These are phyloP conservation scores for Cryptococcus neoformans DNA, from an alignment of 1,284 basidiomycete species.

Conservation along the genomic window DNA sequence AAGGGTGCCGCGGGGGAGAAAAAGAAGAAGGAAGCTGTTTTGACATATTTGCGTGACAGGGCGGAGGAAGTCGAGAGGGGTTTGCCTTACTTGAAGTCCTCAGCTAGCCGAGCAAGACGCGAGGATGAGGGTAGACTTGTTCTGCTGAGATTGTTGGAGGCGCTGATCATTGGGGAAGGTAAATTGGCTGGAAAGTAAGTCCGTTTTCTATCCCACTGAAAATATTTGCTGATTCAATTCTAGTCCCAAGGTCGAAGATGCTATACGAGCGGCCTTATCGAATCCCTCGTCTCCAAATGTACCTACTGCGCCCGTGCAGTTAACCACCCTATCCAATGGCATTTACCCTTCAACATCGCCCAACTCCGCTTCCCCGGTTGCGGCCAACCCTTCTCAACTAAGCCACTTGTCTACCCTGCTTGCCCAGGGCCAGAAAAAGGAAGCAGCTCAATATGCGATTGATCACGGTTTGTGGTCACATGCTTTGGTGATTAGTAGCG, in stretches of 20 bases:
- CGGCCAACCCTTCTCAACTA: conserved; percentile 58
- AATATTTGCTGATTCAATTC: background rate
- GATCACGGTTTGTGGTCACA: conserved; percentile 92
- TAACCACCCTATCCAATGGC: conserved; percentile 10
- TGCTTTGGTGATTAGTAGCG: conserved; percentile 91
- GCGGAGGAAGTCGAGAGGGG: conserved; percentile 72
- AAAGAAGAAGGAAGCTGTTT: conserved; percentile 74
- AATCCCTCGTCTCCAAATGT: conserved; percentile 46
- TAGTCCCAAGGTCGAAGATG: conserved; percentile 67
- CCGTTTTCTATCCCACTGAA: background rate
- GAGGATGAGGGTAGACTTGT: conserved; percentile 71
- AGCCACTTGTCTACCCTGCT: conserved; percentile 75
- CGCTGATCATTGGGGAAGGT: conserved; percentile 84
- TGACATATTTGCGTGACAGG: conserved; percentile 71
- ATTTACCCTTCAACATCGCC: conserved; percentile 5
- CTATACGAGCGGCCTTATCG: conserved; percentile 62
- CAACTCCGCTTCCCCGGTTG: conserved; percentile 13
- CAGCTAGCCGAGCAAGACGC: conserved; percentile 52
- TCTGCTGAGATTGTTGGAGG: conserved; percentile 68
- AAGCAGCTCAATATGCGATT: conserved; percentile 84
- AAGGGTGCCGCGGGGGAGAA: conserved; percentile 62
- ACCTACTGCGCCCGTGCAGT: conserved; percentile 17
- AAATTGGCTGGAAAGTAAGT: conserved; percentile 73
- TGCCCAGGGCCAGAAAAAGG: conserved; percentile 74
- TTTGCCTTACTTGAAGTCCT: conserved; percentile 64